phyloP scores from a whole-genome alignment of 2,329 filamentous ascomycete species.

The Esteya vermicola region DNA sequence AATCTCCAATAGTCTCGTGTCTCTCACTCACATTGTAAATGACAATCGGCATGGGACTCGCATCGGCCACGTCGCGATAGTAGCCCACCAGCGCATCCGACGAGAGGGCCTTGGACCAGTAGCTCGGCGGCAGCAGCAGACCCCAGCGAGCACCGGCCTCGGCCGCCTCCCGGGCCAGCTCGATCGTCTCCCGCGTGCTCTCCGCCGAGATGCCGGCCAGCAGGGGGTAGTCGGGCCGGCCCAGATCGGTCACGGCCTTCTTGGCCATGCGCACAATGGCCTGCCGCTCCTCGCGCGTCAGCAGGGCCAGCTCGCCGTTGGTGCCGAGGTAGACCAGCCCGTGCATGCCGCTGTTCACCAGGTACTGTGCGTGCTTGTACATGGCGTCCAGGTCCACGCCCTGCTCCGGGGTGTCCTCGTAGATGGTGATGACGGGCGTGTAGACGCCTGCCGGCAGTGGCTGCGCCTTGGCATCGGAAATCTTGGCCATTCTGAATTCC shows the following conservation, averaged over 20 bases:
- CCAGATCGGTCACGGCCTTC: conserved; percentile 30
- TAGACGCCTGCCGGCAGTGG: no score
- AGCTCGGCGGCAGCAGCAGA: conserved; percentile 52
- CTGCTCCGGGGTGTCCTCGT: no score
- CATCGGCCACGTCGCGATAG: conserved; percentile 39
- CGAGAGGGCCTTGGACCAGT: conserved; percentile 47
- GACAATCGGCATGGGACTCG: conserved; percentile 33
- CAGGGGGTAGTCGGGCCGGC: conserved; percentile 42
- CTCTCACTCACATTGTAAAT: no score
- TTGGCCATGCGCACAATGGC: conserved; percentile 41
- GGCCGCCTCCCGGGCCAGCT: conserved; percentile 48
- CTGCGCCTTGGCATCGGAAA: no score
- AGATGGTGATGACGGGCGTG: no score
- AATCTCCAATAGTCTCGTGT: no score
- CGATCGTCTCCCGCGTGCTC: conserved; percentile 51
- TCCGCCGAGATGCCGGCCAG: conserved; percentile 54
- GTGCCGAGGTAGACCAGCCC: conserved; percentile 36
- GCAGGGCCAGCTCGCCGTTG: conserved; percentile 53
- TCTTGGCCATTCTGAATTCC: no score
- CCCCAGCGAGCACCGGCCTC: conserved; percentile 51
- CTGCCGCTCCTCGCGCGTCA: conserved; percentile 44
- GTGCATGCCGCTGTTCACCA: neutral
- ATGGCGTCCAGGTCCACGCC: no score
- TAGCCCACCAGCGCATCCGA: conserved; percentile 21
- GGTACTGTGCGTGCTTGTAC: no score